Evolutionary conservation across 148 eudicot species (phyloP).

Genomic region (Tetragonia tetragonoides): DNA sequence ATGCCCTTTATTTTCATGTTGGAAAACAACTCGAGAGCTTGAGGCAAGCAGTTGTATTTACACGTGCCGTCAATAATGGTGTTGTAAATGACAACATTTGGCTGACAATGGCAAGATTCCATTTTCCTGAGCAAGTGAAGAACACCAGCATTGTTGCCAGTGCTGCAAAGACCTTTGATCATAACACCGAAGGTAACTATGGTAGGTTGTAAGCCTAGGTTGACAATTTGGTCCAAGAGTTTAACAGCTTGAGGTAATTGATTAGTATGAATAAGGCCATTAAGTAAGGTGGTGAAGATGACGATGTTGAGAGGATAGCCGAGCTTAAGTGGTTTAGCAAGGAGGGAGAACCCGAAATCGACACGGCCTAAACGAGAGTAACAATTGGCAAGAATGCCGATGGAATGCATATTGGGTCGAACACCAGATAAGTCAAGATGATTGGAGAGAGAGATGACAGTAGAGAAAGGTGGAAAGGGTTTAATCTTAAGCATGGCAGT

Average conservation of each 20-base stretch:
- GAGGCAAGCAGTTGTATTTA: no score
- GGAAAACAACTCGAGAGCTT: no score
- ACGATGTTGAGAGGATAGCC: neutral
- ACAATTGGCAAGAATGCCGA: conserved; percentile 3
- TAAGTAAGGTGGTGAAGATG: neutral
- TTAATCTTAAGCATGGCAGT: conserved; percentile 5
- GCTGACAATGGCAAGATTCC: neutral
- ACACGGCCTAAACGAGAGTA: neutral
- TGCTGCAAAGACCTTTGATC: neutral
- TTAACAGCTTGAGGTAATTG: neutral
- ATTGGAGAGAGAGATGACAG: neutral
- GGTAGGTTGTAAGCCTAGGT: neutral
- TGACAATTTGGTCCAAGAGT: conserved; percentile 15
- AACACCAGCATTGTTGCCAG: no score
- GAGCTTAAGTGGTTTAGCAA: neutral
- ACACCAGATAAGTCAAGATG: neutral
- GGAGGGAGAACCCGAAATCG: neutral
- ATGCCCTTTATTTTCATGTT: no score
- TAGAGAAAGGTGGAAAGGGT: conserved; percentile 2
- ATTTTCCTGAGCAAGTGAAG: no score
- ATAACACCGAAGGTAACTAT: neutral
- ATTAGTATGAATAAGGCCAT: conserved; percentile 2
- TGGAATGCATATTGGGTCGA: neutral
- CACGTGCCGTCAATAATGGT: no score
- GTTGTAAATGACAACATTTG: neutral